A percentile compares a stretch with the other conserved stretches of the same genome.
Evolutionary conservation across 2,329 filamentous ascomycete species (phyloP).

Genomic region (Trematosphaeria pertusa): DNA sequence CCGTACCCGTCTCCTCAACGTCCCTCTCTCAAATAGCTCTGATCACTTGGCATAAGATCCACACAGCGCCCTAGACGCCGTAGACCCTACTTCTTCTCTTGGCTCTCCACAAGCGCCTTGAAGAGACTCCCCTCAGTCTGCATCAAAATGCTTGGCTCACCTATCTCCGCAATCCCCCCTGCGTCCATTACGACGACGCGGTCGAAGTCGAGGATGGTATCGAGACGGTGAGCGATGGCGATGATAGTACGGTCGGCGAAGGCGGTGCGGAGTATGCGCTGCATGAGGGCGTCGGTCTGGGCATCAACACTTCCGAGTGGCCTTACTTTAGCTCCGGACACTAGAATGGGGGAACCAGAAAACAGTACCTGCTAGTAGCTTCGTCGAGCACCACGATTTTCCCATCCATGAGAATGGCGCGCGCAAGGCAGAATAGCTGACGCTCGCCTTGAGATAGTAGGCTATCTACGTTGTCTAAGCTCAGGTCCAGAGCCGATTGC

Average conservation of each 20-base stretch:
- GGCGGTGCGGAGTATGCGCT: slow-evolving; percentile 83
- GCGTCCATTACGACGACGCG: slow-evolving; percentile 91
- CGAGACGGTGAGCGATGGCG: slow-evolving; percentile 89
- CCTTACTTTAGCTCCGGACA: background rate
- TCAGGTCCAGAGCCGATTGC: slow-evolving; percentile 16
- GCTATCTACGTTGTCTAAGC: slow-evolving; percentile 16
- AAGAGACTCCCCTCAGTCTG: slow-evolving; percentile 16
- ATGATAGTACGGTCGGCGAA: slow-evolving; percentile 86
- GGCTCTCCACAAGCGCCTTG: slow-evolving; percentile 21
- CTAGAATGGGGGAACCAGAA: background rate
- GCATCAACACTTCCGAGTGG: slow-evolving; percentile 75
- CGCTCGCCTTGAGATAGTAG: slow-evolving; percentile 57
- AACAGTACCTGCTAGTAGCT: slow-evolving; percentile 23
- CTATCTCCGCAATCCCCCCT: slow-evolving; percentile 87
- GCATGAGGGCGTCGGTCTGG: slow-evolving; percentile 88
- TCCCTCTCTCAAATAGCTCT: too few species aligned
- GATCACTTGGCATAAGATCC: too few species aligned
- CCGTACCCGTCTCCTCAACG: too few species aligned
- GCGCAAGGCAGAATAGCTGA: slow-evolving; percentile 67
- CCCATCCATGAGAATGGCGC: slow-evolving; percentile 57
- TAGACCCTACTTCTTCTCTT: slow-evolving; percentile 14
- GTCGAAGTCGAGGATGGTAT: slow-evolving; percentile 95
- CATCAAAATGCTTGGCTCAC: slow-evolving; percentile 11
- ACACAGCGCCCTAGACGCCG: too few species aligned
- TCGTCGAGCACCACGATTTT: slow-evolving; percentile 29